Conservation (phyloP, 2,329 filamentous ascomycete species). For the Colletotrichum magnum region DNA sequence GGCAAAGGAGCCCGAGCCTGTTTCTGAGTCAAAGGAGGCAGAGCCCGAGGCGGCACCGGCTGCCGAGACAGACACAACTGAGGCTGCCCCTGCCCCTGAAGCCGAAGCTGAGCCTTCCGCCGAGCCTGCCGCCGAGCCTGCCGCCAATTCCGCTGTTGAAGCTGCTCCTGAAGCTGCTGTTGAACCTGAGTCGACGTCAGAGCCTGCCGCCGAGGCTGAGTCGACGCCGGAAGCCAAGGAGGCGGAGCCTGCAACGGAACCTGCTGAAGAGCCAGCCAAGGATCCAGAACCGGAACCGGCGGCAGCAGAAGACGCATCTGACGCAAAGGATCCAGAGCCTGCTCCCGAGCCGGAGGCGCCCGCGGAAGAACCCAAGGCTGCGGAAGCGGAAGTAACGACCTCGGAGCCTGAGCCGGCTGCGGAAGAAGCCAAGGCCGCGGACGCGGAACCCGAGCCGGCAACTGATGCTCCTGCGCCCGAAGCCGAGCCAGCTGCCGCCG, state of each 20-base stretch:
- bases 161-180: neutral
- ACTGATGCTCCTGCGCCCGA: conserved; percentile 2
- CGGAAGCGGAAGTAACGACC: neutral
- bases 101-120: conserved; percentile 6
- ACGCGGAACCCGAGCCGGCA: conserved; percentile 1
- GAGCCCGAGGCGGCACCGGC: neutral
- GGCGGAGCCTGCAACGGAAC: neutral
- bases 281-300: neutral
- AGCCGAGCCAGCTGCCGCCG: conserved; percentile 1
- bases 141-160: neutral
- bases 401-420: neutral
- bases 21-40: neutral
- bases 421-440: neutral
- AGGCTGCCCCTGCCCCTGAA: neutral
- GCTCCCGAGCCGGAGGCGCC: neutral
- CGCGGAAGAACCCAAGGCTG: conserved; percentile 2
- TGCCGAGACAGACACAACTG: neutral
- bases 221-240: conserved; percentile 5
- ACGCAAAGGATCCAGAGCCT: neutral
- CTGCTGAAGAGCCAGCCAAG: neutral
- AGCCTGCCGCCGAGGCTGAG: neutral
- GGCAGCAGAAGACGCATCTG: neutral
- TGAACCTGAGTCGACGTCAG: neutral
- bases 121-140: conserved; percentile 1
- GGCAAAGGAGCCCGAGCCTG: neutral